These are phyloP conservation scores for Sclerotiophoma versabilis DNA, from an alignment of 2,329 filamentous ascomycete genomes.

Conservation along the genomic window DNA sequence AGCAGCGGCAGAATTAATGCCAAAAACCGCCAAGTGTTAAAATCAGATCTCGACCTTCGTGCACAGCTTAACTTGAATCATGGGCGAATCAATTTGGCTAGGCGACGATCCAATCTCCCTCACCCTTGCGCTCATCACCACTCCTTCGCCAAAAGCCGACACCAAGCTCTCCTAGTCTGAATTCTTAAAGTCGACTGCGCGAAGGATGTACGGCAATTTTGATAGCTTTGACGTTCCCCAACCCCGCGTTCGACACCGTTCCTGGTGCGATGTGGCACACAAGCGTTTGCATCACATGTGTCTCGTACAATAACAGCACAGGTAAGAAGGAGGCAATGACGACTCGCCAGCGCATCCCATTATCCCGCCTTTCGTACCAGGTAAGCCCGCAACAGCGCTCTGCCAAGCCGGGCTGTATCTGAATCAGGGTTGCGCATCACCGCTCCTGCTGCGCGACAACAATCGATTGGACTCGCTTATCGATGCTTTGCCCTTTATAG, in stretches of 20 bases:
- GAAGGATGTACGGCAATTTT: neutral
- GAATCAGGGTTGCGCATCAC: constrained; percentile 13
- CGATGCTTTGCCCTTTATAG: constrained; percentile 17
- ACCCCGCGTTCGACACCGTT: neutral
- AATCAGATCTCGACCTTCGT: constrained; percentile 19
- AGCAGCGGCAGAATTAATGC: neutral
- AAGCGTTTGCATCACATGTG: neutral
- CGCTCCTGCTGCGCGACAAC: constrained; percentile 17
- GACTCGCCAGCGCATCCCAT: constrained; percentile 16
- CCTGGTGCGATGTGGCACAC: neutral
- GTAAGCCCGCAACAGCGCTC: constrained; percentile 5
- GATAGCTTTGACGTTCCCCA: neutral
- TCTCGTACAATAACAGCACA: neutral
- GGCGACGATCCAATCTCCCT: constrained; percentile 8
- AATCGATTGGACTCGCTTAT: constrained; percentile 21
- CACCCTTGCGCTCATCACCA: constrained; percentile 3
- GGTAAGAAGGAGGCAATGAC: neutral
- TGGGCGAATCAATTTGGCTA: constrained; percentile 6
- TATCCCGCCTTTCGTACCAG: constrained; percentile 1
- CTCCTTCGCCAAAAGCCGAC: constrained; percentile 1
- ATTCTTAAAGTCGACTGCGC: neutral
- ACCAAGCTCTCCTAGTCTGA: neutral
- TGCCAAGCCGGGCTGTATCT: constrained; percentile 24
- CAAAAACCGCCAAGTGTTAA: constrained; percentile 14
- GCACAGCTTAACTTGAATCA: constrained; percentile 15